Evolutionary conservation across 176 grass and related monocot species (phyloP).

Genomic region (Carex kokanica): DNA sequence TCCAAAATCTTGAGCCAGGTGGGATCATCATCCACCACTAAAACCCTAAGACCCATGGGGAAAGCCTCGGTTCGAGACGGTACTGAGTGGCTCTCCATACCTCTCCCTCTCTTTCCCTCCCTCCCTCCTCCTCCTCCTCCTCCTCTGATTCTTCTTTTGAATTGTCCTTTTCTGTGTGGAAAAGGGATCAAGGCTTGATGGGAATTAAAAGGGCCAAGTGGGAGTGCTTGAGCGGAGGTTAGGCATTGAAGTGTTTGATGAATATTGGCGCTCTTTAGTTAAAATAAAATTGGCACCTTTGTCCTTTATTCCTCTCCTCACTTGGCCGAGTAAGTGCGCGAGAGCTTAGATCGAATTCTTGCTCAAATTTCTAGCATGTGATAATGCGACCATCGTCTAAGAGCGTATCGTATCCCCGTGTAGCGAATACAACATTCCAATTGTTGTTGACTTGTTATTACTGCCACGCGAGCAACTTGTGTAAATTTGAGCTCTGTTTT

Average conservation of each 20-base stretch:
- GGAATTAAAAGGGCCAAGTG: slow-evolving; percentile 37
- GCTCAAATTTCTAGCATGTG: not conserved
- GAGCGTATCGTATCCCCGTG: not conserved
- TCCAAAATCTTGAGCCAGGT: slow-evolving; percentile 99
- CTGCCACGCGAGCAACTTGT: too few species aligned
- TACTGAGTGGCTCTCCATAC: slow-evolving; percentile 35
- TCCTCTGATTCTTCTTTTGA: slow-evolving; percentile 15
- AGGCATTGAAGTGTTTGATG: slow-evolving; percentile 46
- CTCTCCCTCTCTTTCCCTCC: not conserved
- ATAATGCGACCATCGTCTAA: not conserved
- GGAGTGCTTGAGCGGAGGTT: slow-evolving; percentile 32
- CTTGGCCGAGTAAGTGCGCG: not conserved
- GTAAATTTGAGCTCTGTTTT: too few species aligned
- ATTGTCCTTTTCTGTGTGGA: not conserved
- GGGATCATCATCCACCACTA: slow-evolving; percentile 94
- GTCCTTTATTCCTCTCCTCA: slow-evolving; percentile 31
- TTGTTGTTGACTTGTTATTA: too few species aligned
- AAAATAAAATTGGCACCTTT: slow-evolving; percentile 42
- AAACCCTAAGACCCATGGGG: slow-evolving; percentile 86
- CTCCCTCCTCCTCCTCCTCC: slow-evolving; percentile 1
- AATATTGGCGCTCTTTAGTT: slow-evolving; percentile 44
- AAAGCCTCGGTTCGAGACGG: slow-evolving; percentile 62
- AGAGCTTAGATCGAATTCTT: slow-evolving; percentile 7
- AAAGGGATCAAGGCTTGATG: slow-evolving; percentile 3
- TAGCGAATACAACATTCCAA: too few species aligned